phyloP scores from a whole-genome alignment of 805 yeast genomes.

The Barnettozyma sucrosica region DNA sequence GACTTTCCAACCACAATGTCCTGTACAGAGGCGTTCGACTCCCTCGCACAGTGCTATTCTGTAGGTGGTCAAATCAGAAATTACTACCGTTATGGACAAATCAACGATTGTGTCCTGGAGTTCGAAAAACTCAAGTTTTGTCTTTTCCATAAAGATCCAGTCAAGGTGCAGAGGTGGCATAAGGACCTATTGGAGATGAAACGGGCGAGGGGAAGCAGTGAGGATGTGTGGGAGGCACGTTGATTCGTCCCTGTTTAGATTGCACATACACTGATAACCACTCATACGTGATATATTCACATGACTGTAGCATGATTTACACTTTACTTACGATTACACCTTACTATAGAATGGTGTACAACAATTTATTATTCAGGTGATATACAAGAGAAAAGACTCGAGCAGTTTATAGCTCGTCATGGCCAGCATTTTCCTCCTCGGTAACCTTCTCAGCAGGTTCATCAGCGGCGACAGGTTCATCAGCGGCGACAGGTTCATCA shows the following conservation, averaged over 20 bases:
- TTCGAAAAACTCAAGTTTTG: constrained; percentile 80
- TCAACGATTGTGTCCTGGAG: constrained; percentile 64
- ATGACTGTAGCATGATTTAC: too few relatives aligned
- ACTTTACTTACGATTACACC: too few relatives aligned
- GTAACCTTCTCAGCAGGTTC: constrained; percentile 12
- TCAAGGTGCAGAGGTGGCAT: constrained; percentile 69
- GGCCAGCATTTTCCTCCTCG: constrained; percentile 9
- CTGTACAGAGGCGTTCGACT: constrained; percentile 82
- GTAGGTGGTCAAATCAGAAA: constrained; percentile 84
- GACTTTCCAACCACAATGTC: constrained; percentile 45
- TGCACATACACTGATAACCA: not conserved
- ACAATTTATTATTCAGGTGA: not conserved
- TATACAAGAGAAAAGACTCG: constrained; percentile 1
- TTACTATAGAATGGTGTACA: not conserved
- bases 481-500: too few relatives aligned
- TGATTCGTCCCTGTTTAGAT: too few relatives aligned
- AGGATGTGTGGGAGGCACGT: constrained; percentile 69
- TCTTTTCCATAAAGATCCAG: constrained; percentile 48
- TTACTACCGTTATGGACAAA: constrained; percentile 77
- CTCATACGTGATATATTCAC: not conserved
- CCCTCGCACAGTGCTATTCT: constrained; percentile 78
- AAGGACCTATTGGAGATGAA: constrained; percentile 56
- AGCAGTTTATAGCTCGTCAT: constrained; percentile 12
- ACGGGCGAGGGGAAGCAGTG: constrained; percentile 66
- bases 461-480: too few relatives aligned